Base-by-base conservation (phyloP, 805 yeast species). In the Diddensiella santjacobensis region DNA sequence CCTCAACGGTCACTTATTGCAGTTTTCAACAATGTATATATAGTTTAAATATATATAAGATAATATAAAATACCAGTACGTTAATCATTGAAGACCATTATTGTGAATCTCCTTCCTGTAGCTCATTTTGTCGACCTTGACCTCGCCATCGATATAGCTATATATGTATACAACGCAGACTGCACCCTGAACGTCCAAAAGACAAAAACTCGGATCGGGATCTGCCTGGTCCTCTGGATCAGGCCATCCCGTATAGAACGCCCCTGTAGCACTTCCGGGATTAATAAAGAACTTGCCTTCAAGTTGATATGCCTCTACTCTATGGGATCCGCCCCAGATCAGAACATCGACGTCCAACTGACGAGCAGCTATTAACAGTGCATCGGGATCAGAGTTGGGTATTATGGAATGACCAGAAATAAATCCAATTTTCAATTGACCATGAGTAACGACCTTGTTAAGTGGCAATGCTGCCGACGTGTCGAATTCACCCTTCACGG, bases 181-280 rank as follows among this genome's bases (percentile, higher is more conserved):
- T 0, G 81, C 66, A 0, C 87, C 91, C 60, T 84, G 87, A n/a
- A 89, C 79, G 60, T 93, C 98, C 55, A 91, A 62, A 26, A 91
- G 71, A 60, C 96, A 89, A 65, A 93, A 91, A 46, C 96, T 86
- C 3, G 98, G 96, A 11, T 80, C 75, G n/a, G 77, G 71, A 36
- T 53, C 56, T 8, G 8, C 20, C 2, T 75, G 82, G 17, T 76
- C 80, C 2, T 72, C 75, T 35, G 20, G 15, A 4, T 71, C 73
- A 49, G 81, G 81, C 68, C 81, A 79, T 59, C 81, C 83, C 26
- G 85, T 76, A 38, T 77, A 75, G 55, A 77, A 80, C 0, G 97
- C 96, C 22, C 99, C 99, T 0, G 97, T 90, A 37, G 95, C 95
- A 62, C 95, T 84, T 0, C 99, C 99, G 0, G 99, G 98, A 64